Evolutionary conservation across 2,329 filamentous ascomycete species (phyloP).

Genomic region (Ophiostoma populinum): DNA sequence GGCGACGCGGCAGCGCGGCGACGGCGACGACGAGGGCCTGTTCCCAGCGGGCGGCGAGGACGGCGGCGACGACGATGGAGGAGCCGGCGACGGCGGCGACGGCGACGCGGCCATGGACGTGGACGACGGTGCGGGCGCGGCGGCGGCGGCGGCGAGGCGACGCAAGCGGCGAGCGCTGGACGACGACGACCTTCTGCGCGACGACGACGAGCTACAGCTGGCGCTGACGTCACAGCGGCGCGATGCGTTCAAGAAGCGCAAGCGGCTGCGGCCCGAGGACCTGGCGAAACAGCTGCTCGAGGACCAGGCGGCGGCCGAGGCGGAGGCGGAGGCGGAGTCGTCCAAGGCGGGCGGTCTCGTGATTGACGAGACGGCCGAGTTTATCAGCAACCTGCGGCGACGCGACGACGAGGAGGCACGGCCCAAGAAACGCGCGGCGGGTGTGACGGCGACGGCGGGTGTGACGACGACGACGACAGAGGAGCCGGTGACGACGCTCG

Average conservation of each 20-base stretch:
- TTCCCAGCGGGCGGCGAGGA: conserved; percentile 24
- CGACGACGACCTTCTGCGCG: conserved; percentile 44
- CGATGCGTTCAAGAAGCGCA: conserved; percentile 78
- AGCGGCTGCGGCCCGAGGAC: conserved; percentile 72
- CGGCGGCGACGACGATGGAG: background rate
- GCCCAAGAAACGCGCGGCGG: conserved; percentile 23
- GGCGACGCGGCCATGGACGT: conserved; percentile 20
- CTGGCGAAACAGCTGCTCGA: conserved; percentile 64
- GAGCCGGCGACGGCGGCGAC: background rate
- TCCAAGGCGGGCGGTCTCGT: conserved; percentile 42
- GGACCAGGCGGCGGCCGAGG: conserved; percentile 29
- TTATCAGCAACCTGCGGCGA: conserved; percentile 70
- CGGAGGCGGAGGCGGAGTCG: background rate
- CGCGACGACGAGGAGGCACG: conserved; percentile 28
- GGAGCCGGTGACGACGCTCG: background rate
- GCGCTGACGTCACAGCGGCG: conserved; percentile 69
- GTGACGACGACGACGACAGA: background rate
- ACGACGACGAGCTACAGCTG: conserved; percentile 85
- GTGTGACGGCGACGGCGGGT: conserved; percentile 16
- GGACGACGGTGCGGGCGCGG: conserved; percentile 11
- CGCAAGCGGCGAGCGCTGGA: conserved; percentile 47
- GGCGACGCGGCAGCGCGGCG: conserved; percentile 51
- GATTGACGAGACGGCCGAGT: conserved; percentile 93
- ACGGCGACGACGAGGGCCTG: conserved; percentile 43
- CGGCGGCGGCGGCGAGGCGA: conserved; percentile 23